Percentiles rank a stretch among this genome's conserved stretches.
phyloP scores from a whole-genome alignment of 2,329 filamentous ascomycete genomes.

The Metarhizium sp. region DNA sequence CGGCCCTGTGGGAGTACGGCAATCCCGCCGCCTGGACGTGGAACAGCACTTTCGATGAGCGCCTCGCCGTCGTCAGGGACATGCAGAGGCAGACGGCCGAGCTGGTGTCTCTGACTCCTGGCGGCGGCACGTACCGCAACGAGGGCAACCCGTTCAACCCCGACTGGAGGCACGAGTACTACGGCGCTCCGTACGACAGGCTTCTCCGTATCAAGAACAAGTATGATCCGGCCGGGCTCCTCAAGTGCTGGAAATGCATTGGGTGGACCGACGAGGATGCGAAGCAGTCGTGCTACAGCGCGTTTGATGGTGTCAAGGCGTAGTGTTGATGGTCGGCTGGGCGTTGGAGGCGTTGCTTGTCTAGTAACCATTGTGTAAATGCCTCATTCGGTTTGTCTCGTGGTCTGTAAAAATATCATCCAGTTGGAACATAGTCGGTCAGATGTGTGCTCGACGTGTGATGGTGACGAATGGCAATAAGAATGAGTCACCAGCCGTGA shows the following conservation, averaged over 20 bases:
- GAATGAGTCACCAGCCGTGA: no score
- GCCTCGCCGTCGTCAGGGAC: slow-evolving; percentile 10
- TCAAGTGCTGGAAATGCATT: neutral
- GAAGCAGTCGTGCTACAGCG: neutral
- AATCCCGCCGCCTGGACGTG: no score
- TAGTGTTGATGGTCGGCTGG: neutral
- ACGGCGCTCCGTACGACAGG: slow-evolving; percentile 18
- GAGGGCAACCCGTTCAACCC: slow-evolving; percentile 19
- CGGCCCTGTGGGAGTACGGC: no score
- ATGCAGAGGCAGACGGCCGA: slow-evolving; percentile 6
- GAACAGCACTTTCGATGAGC: neutral
- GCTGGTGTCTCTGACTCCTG: slow-evolving; percentile 9
- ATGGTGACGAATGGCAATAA: no score
- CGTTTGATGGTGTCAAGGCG: neutral
- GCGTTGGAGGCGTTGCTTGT: neutral
- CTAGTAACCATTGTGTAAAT: neutral
- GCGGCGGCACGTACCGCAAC: slow-evolving; percentile 16
- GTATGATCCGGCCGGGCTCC: neutral
- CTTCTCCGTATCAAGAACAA: slow-evolving; percentile 31
- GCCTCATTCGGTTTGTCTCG: no score
- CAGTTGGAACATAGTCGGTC: no score
- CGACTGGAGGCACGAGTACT: slow-evolving; percentile 16
- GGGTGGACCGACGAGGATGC: slow-evolving; percentile 6
- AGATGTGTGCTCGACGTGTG: no score
- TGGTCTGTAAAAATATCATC: no score